A percentile compares a stretch with the other conserved stretches of the same genome.
phyloP scores from a whole-genome alignment of 768 basidiomycete genomes.

The Russula lepida region DNA sequence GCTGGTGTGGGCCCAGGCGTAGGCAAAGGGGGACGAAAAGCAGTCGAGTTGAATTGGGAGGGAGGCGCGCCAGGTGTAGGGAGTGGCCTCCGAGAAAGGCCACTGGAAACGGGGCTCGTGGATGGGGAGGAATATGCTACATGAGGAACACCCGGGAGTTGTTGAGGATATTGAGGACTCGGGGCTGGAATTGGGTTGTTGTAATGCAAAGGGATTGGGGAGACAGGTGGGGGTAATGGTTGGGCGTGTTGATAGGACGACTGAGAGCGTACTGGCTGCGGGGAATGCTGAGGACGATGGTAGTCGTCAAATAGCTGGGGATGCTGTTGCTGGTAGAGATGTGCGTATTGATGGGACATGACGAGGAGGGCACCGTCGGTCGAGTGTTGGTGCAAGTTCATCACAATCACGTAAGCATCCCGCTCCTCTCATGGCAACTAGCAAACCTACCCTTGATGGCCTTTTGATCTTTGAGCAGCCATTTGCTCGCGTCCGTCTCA shows the following conservation, averaged over 20 bases:
- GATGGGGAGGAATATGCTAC: slow-evolving; percentile 8
- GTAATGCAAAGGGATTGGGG: slow-evolving; percentile 8
- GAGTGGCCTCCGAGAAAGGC: slow-evolving; percentile 17
- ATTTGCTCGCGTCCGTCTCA: slow-evolving; percentile 52
- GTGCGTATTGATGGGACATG: slow-evolving; percentile 20
- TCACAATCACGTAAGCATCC: slow-evolving; percentile 7
- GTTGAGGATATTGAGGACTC: slow-evolving; percentile 21
- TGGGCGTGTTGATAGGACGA: not conserved
- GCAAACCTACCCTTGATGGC: slow-evolving; percentile 63
- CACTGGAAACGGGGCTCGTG: slow-evolving; percentile 16
- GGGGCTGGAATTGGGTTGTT: slow-evolving; percentile 16
- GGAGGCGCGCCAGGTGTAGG: slow-evolving; percentile 20
- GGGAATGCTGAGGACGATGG: not conserved
- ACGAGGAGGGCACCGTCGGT: not conserved
- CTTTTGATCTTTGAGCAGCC: slow-evolving; percentile 79
- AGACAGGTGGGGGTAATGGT: not conserved
- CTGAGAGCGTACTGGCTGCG: not conserved
- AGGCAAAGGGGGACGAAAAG: slow-evolving; percentile 18
- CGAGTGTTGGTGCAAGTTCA: no score
- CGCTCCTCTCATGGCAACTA: slow-evolving; percentile 22
- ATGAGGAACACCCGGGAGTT: slow-evolving; percentile 5
- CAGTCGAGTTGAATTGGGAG: not conserved
- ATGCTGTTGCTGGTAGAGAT: slow-evolving; percentile 11
- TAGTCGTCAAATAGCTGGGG: not conserved
- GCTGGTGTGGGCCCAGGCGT: slow-evolving; percentile 20